phyloP scores from a whole-genome alignment of 2,329 filamentous ascomycete genomes.

The Juglanconis juglandina region DNA sequence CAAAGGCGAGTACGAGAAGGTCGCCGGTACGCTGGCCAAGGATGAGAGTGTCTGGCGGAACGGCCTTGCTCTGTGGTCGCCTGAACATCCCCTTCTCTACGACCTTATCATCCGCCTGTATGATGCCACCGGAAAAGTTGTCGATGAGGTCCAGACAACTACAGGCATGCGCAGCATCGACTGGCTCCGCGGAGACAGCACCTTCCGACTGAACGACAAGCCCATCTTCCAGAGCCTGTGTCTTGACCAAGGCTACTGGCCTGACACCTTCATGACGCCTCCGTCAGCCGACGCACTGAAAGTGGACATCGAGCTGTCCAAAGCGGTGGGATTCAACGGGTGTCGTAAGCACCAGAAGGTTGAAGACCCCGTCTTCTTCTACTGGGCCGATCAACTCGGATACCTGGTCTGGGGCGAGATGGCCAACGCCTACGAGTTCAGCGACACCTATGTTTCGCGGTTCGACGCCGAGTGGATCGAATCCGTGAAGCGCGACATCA shows the following conservation, averaged over 20 bases:
- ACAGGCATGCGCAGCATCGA: conserved; percentile 59
- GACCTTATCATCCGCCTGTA: conserved; percentile 51
- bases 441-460: conserved; percentile 52
- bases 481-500: conserved; percentile 60
- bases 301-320: conserved; percentile 52
- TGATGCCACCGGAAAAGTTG: conserved; percentile 34
- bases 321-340: conserved; percentile 62
- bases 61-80: conserved; percentile 60
- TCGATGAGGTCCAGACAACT: conserved; percentile 58
- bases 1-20: conserved; percentile 34
- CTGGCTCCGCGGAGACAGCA: conserved; percentile 56
- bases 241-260: conserved; percentile 64
- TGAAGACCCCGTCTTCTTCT: conserved; percentile 57
- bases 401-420: conserved; percentile 64
- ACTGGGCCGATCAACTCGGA: conserved; percentile 59
- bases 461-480: conserved; percentile 65
- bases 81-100: conserved; percentile 55
- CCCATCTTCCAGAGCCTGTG: conserved; percentile 59
- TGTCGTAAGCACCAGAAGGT: conserved; percentile 65
- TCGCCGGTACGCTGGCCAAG: conserved; percentile 30
- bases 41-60: conserved; percentile 45
- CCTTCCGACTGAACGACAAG: conserved; percentile 56
- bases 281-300: conserved; percentile 44
- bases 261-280: conserved; percentile 57
- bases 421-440: conserved; percentile 63